Conservation (phyloP, 176 grass and related monocot species). For the Oryza glumipatula region DNA sequence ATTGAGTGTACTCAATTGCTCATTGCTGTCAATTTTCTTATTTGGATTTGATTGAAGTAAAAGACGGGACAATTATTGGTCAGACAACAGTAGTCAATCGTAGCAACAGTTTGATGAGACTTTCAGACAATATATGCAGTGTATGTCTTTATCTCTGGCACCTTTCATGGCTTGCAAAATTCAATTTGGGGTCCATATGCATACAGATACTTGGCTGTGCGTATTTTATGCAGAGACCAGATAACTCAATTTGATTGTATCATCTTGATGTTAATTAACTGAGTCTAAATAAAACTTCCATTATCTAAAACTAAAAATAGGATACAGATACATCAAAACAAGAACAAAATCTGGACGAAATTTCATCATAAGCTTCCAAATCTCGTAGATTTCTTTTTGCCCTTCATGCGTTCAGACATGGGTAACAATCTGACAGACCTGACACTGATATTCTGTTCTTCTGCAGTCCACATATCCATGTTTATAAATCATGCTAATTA, state of each 20-base stretch:
- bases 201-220: neutral
- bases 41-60: neutral
- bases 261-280: no score
- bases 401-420: neutral
- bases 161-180: neutral
- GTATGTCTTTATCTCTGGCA: neutral
- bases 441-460: neutral
- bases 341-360: neutral
- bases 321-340: neutral
- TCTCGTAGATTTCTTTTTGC: neutral
- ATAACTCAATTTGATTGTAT: no score
- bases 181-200: neutral
- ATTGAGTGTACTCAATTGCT: neutral
- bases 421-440: neutral
- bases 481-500: neutral
- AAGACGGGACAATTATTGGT: neutral
- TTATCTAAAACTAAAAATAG: no score
- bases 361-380: neutral
- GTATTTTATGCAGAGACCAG: no score
- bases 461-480: neutral
- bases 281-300: no score
- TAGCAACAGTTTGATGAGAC: no score
- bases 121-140: no score
- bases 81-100: neutral
- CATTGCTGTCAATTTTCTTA: neutral